phyloP scores from a whole-genome alignment of 2,329 filamentous ascomycete genomes.

The Cercospora sp. region DNA sequence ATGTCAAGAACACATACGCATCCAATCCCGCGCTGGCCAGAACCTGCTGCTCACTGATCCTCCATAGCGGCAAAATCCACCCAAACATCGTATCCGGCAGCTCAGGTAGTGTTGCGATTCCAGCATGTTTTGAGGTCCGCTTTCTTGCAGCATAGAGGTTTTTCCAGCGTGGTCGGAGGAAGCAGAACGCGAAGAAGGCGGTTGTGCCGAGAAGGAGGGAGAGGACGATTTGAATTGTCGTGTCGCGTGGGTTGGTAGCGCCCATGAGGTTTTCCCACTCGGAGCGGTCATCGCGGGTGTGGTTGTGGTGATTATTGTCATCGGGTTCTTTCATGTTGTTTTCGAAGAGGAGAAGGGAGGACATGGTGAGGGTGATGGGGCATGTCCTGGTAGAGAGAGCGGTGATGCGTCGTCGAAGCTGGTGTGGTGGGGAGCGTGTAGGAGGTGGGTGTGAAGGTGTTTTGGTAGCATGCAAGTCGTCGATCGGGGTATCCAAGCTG shows the following conservation, averaged over 20 bases:
- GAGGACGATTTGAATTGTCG: conserved; percentile 66
- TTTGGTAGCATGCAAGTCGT: neutral
- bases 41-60: conserved; percentile 84
- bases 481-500: neutral
- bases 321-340: conserved; percentile 11
- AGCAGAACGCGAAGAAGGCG: conserved; percentile 75
- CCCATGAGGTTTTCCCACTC: conserved; percentile 34
- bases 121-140: conserved; percentile 64
- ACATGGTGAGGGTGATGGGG: conserved; percentile 1
- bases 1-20: conserved; percentile 91
- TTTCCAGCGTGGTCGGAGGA: conserved; percentile 88
- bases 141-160: conserved; percentile 87
- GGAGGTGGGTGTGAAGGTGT: neutral
- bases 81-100: conserved; percentile 84
- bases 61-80: conserved; percentile 86
- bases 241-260: conserved; percentile 46
- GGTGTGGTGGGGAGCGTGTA: neutral
- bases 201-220: conserved; percentile 68
- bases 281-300: neutral
- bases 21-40: conserved; percentile 88
- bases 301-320: conserved; percentile 13
- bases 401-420: neutral
- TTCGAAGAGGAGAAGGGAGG: neutral
- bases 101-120: conserved; percentile 64
- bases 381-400: neutral